Evolutionary conservation across 148 eudicot genomes (phyloP).

Genomic region (Rhododendron mucronatum): DNA sequence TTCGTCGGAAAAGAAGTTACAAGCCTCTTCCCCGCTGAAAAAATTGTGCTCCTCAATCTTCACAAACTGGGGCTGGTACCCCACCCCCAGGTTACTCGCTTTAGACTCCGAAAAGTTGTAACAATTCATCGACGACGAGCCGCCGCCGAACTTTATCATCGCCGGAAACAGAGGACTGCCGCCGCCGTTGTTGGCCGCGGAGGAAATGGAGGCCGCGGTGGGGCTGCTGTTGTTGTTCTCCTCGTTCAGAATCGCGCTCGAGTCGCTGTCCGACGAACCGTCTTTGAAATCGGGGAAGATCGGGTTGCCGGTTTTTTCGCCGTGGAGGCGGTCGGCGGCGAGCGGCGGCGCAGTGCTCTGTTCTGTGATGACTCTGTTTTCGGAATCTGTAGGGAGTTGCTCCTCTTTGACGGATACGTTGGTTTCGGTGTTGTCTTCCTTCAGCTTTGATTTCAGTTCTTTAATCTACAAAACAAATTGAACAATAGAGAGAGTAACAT

Average conservation of each 20-base stretch:
- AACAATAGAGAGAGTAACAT: too few relatives aligned
- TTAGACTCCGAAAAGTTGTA: constrained; percentile 36
- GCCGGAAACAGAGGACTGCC: constrained; percentile 24
- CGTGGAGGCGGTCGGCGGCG: constrained; percentile 11
- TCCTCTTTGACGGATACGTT: constrained; percentile 40
- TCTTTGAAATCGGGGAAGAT: constrained; percentile 45
- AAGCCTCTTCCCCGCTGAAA: constrained; percentile 74
- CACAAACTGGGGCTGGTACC: constrained; percentile 64
- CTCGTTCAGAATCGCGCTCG: constrained; percentile 85
- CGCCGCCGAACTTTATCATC: constrained; percentile 11
- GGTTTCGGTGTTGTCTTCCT: constrained; percentile 37
- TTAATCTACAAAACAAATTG: constrained; percentile 34
- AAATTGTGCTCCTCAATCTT: constrained; percentile 88
- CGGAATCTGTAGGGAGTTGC: constrained; percentile 29
- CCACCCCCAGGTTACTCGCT: constrained; percentile 19
- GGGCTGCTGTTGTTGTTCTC: constrained; percentile 48
- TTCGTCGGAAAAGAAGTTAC: constrained; percentile 44
- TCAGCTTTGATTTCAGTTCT: constrained; percentile 73
- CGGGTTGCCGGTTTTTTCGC: neutral
- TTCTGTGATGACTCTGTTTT: constrained; percentile 17
- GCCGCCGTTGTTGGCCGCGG: constrained; percentile 20
- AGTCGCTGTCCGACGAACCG: constrained; percentile 74
- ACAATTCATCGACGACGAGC: constrained; percentile 15
- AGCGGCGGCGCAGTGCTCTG: constrained; percentile 4
- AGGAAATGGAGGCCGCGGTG: constrained; percentile 31